phyloP scores from a whole-genome alignment of 2,329 filamentous ascomycete species.

The Byssothecium circinans region DNA sequence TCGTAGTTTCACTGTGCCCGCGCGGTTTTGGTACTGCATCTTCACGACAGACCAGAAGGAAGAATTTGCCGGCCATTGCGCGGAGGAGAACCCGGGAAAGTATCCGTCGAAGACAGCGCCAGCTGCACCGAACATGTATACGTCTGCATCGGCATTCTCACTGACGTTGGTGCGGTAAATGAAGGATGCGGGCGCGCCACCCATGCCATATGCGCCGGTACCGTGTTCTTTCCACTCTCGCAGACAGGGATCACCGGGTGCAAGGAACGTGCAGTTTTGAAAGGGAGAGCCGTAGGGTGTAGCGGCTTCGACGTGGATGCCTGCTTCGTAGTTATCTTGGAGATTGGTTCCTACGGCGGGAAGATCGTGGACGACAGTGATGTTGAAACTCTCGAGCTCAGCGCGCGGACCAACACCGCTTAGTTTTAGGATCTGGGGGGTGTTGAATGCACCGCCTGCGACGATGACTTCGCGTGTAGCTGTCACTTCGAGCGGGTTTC shows the following conservation, averaged over 20 bases:
- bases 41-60: constrained; percentile 52
- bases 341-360: constrained; percentile 65
- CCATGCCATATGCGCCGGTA: constrained; percentile 35
- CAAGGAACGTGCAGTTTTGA: constrained; percentile 41
- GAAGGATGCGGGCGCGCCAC: not conserved
- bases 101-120: constrained; percentile 20
- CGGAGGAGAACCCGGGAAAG: constrained; percentile 51
- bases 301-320: constrained; percentile 47
- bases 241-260: constrained; percentile 48
- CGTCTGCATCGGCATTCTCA: constrained; percentile 5
- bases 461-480: constrained; percentile 13
- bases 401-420: constrained; percentile 59
- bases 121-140: constrained; percentile 10
- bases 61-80: constrained; percentile 37
- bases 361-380: constrained; percentile 56
- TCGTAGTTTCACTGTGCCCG: constrained; percentile 60
- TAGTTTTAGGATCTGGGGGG: constrained; percentile 63
- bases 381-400: constrained; percentile 55
- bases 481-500: not conserved
- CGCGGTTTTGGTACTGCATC: constrained; percentile 60
- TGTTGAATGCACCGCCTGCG: constrained; percentile 57
- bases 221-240: constrained; percentile 29
- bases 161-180: constrained; percentile 39
- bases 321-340: constrained; percentile 57
- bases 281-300: constrained; percentile 36